Evolutionary conservation across 306 rosid genomes (phyloP), one percentile per base, ranked within the genome.

Genomic region (Senna siamea): DNA sequence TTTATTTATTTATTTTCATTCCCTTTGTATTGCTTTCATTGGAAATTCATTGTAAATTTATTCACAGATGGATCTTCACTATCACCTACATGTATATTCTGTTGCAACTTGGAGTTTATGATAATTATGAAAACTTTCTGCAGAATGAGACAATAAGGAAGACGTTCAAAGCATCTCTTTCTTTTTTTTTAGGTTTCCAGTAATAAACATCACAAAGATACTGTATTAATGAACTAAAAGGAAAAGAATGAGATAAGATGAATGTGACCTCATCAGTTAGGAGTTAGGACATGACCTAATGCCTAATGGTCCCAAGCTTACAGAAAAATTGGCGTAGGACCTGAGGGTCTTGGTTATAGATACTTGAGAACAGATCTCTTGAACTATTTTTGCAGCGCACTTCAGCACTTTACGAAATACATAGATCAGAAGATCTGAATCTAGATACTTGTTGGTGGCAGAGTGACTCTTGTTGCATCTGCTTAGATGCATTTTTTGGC

Each of bases 101-200:
- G 22, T 28, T 69, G 26, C 63, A 54, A 20, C 20, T 69, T 32
- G 73, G 48, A 52, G 12, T 15, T 54, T 38, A 70, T 20, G 54
- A 22, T 14, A 38, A n/a, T 34, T 41, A 15, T 13, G 10, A 48
- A 48, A 46, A 20, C 54, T 53, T 28, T 70, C 65, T 14, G 48
- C 32, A 14, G 3, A 70, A 70, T 4, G 53, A 23, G 75, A 70
- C 38, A 54, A 22, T 20, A 40, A 38, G n/a, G 14, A 22, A 70
- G 14, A 69, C 20, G 38, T 70, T 26, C 64, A 70, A 38, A 70
- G 60, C 52, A 37, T 53, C 60, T 6, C 20, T 52, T 54, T 12
- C 18, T 62, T 62, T 7, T 41, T 41, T 7, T 61, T 20, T 69
- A 35, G 52, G 60, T 30, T 38, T 7, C 14, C 38, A 37, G 51